These are phyloP conservation scores for Leishmania aethiopica DNA, from an alignment of 208 protist species.

Conservation along the genomic window DNA sequence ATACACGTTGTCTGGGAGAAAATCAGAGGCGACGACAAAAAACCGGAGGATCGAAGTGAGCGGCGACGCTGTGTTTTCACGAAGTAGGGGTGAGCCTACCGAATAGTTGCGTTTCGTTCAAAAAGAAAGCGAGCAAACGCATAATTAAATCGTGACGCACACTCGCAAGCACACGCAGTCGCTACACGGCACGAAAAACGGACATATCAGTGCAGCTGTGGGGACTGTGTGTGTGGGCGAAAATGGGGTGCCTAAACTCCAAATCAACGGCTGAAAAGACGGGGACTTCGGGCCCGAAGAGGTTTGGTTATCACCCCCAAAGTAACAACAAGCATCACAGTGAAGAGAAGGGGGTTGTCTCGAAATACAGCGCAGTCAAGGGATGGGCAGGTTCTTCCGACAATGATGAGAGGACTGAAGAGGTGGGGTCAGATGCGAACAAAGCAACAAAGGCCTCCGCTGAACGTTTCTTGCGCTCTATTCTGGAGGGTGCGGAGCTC, in stretches of 20 bases:
- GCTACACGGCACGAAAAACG: not conserved
- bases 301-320: conserved; percentile 1
- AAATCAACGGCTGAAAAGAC: conserved; percentile 44
- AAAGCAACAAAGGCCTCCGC: conserved; percentile 29
- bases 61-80: conserved; percentile 1
- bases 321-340: conserved; percentile 11
- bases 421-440: conserved; percentile 17
- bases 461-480: conserved; percentile 60
- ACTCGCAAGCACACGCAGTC: not conserved
- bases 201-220: not conserved
- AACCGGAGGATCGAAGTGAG: not conserved
- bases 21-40: not conserved
- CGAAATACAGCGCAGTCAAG: conserved; percentile 21
- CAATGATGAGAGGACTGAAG: conserved; percentile 9
- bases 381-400: not conserved
- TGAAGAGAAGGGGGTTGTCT: conserved; percentile 2
- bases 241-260: conserved; percentile 65
- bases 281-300: conserved; percentile 8
- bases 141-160: not conserved
- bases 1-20: conserved; percentile 2
- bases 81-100: not conserved
- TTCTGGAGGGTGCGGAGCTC: conserved; percentile 63
- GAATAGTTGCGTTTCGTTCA: not conserved
- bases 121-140: not conserved
- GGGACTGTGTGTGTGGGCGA: not conserved